Evolutionary conservation across 2,329 filamentous ascomycete species (phyloP).

Genomic region (Microascus cirrosus): DNA sequence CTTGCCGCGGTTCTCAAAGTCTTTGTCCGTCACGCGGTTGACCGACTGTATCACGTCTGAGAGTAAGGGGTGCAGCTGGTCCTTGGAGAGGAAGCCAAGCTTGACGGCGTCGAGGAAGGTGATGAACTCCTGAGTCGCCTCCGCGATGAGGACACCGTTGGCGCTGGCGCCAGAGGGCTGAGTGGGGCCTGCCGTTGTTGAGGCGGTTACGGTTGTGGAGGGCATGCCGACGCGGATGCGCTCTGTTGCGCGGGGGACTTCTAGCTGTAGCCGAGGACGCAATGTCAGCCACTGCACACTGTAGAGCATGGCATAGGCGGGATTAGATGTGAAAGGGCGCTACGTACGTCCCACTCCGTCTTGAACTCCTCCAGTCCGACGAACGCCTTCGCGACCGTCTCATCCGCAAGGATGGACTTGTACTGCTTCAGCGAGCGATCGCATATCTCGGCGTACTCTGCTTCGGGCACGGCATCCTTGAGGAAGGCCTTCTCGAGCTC

Average conservation of each 20-base stretch:
- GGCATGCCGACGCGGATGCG: conserved; percentile 86
- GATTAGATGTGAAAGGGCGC: not conserved
- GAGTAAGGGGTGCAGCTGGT: conserved; percentile 87
- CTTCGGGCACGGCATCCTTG: conserved; percentile 85
- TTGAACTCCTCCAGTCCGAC: conserved; percentile 86
- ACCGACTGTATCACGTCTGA: conserved; percentile 95
- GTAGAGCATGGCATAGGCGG: not conserved
- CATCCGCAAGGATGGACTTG: conserved; percentile 84
- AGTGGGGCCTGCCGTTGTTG: conserved; percentile 31
- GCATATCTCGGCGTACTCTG: conserved; percentile 94
- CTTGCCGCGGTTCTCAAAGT: conserved; percentile 92
- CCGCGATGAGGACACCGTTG: conserved; percentile 61
- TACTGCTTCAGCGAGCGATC: conserved; percentile 91
- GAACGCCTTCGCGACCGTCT: conserved; percentile 81
- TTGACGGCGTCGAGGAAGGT: conserved; percentile 93
- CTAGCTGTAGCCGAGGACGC: conserved; percentile 47
- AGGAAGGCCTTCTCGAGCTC: conserved; percentile 94
- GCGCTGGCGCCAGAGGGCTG: conserved; percentile 28
- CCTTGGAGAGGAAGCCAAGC: conserved; percentile 85
- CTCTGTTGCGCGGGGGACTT: conserved; percentile 89
- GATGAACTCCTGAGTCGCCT: conserved; percentile 96
- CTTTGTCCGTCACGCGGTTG: conserved; percentile 89
- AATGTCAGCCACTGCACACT: not conserved
- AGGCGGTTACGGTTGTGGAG: conserved; percentile 60
- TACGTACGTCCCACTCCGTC: conserved; percentile 74